Evolutionary conservation across 257 asterid genomes (phyloP), one percentile per base, ranked within the genome.

Genomic region (Penstemon davidsonii): DNA sequence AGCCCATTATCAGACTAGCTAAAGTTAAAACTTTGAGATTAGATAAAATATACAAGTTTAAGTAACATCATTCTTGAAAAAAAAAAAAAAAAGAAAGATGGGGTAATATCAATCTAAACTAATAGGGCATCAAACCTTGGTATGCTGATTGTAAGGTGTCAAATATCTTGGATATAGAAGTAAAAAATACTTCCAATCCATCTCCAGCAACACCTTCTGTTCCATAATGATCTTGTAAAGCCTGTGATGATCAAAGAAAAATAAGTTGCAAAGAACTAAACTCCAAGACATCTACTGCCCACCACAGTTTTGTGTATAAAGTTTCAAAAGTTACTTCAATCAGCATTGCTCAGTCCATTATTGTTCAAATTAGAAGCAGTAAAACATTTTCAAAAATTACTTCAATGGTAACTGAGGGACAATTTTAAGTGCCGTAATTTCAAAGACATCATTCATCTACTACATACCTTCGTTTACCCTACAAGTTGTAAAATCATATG

Each of bases 131-230:
- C 62, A 33, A 67, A 93, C 99, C 97, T 80, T 81, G 69, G 52
- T 84, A 86, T 54, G 89, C 83, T 36, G 71, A 77, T 75, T 74
- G 88, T 64, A 90, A 68, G 71, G 87, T 81, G 69, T 81, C 85
- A 68, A 90, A 88, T 64, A 84, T 77, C 78, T 84, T 90, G 12
- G 89, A 80, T 70, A 93, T 80, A 78, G 91, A 76, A 64, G 70
- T 68, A 76, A 82, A 69, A 72, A 86, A 81, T 62, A 93, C 78
- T 76, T 84, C 86, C 60, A 82, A 40, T 70, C 91, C 97, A 70
- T 82, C 68, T 76, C 80, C 72, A 49, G 78, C 79, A 65, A 82
- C 71, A 66, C 86, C 85, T 74, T 75, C 96, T 45, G 78, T 72
- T 62, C 96, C 96, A 76, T 85, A 80, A 18, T 57, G 79, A 69